Evolutionary conservation across 495 filamentous ascomycete species (phyloP), one percentile per base, ranked within the genome.

Genomic region (Friedmanniomyces endolithicus): DNA sequence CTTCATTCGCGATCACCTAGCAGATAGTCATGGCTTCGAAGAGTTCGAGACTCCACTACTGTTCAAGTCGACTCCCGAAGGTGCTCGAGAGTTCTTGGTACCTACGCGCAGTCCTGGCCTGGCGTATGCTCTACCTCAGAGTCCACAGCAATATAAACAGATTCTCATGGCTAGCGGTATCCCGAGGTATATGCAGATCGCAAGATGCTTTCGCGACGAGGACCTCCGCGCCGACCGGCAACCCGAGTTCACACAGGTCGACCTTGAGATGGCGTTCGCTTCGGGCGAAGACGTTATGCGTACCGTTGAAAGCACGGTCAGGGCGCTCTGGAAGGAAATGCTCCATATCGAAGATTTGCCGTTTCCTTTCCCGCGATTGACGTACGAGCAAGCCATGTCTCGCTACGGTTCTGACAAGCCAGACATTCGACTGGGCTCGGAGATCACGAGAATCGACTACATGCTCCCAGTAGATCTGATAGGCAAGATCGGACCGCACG

Each of bases 81-180:
- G 92, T 9, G 94, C 92, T 0, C 73, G 90, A 25, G 92, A 98
- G 68, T 98, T 97, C 58, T 63, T 98, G n/a, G 89, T 98, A 2
- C 92, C 92, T 0, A 94, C 90, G 0, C 74, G 92, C 20, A 76
- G 73, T 19, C 75, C 72, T 25, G 88, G 87, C 0, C 66, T 83
- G 24, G 86, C 85, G 20, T 98, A 97, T 70, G 92, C 94, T 11
- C 69, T 98, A 23, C 89, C 92, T 0, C 92, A 98, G 64, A 96
- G 90, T 55, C 92, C 92, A 8, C 92, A 98, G 70, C 92, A 98
- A 67, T 97, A 95, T 68, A 98, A 98, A 68, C 92, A 98, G 70
- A 90, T 97, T 40, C 76, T 98, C 19, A 96, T 98, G 89, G 85
- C 89, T 9, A 85, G 84, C 63, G 90, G 90, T 0, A 76, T 97